These are phyloP conservation scores for Citrus cavaleriei DNA, from an alignment of 345 rosid genomes.

Conservation along the genomic window DNA sequence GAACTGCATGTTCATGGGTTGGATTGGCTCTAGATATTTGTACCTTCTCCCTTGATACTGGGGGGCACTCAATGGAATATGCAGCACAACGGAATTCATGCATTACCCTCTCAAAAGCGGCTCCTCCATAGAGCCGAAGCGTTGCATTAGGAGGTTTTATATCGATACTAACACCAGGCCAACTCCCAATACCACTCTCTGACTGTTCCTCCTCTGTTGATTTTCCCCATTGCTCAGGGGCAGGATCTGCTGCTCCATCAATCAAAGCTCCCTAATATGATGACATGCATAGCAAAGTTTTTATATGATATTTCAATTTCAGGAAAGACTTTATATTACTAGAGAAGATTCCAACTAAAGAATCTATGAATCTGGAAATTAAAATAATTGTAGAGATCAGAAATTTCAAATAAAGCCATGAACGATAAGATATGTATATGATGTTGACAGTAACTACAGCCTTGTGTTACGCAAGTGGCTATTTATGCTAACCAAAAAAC, in stretches of 20 bases:
- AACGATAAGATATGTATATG: not conserved
- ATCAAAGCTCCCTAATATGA: constrained; percentile 67
- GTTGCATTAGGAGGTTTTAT: constrained; percentile 88
- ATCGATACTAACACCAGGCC: constrained; percentile 82
- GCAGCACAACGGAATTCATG: constrained; percentile 96
- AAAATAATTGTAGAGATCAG: not conserved
- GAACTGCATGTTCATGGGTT: not conserved
- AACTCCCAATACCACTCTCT: constrained; percentile 85
- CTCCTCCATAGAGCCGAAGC: constrained; percentile 95
- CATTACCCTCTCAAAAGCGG: constrained; percentile 94
- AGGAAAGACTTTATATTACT: not conserved
- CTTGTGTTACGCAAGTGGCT: not conserved
- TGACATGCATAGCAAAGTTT: constrained; percentile 18
- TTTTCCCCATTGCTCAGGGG: constrained; percentile 98
- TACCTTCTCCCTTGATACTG: constrained; percentile 95
- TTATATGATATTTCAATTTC: not conserved
- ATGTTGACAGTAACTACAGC: not conserved
- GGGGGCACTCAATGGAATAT: constrained; percentile 92
- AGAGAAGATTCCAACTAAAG: not conserved
- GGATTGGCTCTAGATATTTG: not conserved
- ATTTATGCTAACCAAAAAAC: not conserved
- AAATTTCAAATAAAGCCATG: not conserved
- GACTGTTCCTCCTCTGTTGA: constrained; percentile 81
- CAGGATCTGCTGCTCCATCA: constrained; percentile 98
- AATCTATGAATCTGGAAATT: not conserved